Conservation (phyloP, 1,139 yeast species). For the Oligophagozyma castellii region DNA sequence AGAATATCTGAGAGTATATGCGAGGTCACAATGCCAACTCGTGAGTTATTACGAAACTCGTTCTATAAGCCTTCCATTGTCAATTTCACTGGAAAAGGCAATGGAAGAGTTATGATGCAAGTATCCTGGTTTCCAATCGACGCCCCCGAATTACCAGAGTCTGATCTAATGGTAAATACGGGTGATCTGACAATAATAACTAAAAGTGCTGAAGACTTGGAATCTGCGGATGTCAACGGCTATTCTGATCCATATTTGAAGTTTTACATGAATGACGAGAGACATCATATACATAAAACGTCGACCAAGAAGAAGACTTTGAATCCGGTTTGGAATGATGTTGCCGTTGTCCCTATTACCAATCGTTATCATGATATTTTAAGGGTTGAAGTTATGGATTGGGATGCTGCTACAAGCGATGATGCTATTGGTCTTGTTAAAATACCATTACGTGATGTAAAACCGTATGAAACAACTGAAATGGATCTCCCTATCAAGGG, state of each 20-base stretch:
- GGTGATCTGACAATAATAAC: constrained; percentile 61
- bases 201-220: constrained; percentile 52
- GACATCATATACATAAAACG: constrained; percentile 47
- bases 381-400: constrained; percentile 53
- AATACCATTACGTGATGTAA: constrained; percentile 46
- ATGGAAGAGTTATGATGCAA: constrained; percentile 41
- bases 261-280: constrained; percentile 49
- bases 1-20: constrained; percentile 48
- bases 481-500: constrained; percentile 37
- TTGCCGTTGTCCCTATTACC: constrained; percentile 32
- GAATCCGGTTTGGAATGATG: constrained; percentile 78
- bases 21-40: constrained; percentile 53
- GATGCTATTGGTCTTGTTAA: constrained; percentile 64
- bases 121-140: constrained; percentile 71
- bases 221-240: constrained; percentile 80
- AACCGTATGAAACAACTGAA: constrained; percentile 40
- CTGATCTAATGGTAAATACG: constrained; percentile 61
- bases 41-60: constrained; percentile 51
- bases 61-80: constrained; percentile 47
- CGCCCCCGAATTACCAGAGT: constrained; percentile 47
- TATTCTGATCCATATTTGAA: constrained; percentile 84
- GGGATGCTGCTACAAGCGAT: constrained; percentile 88
- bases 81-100: constrained; percentile 35
- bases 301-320: constrained; percentile 75
- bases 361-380: constrained; percentile 51